A percentile compares a stretch with the other conserved stretches of the same genome.
These are phyloP conservation scores for Aspergillus ochraceus DNA, from an alignment of 2,329 filamentous ascomycete genomes.

Conservation along the genomic window DNA sequence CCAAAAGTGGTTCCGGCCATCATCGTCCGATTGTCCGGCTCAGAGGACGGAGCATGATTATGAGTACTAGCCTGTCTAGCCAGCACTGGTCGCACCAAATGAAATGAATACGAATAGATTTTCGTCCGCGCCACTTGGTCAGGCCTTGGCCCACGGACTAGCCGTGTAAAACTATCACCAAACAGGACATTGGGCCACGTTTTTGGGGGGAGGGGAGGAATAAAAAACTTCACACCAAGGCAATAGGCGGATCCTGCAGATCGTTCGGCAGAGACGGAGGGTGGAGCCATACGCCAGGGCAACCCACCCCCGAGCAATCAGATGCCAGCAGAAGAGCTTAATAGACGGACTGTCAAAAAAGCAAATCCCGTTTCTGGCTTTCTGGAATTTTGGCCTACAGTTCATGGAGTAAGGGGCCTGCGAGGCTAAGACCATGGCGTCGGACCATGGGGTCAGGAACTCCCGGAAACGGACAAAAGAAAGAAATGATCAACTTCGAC, in stretches of 20 bases:
- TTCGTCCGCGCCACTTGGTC: not conserved
- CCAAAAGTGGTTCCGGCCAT: not conserved
- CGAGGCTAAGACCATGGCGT: not conserved
- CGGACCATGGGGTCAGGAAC: not conserved
- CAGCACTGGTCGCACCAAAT: not conserved
- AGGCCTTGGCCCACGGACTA: not conserved
- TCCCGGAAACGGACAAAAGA: not conserved
- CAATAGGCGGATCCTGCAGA: not conserved
- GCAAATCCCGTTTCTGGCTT: not conserved
- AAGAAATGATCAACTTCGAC: not conserved
- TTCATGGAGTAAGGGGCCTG: not conserved
- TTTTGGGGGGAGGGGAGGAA: not conserved
- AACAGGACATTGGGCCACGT: not conserved
- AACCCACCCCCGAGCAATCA: not conserved
- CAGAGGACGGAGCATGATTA: not conserved
- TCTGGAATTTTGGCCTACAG: not conserved
- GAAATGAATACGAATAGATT: not conserved
- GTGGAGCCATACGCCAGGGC: not conserved
- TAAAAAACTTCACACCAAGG: not conserved
- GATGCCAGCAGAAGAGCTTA: not conserved
- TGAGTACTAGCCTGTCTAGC: not conserved
- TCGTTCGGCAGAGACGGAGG: not conserved
- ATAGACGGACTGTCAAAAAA: not conserved
- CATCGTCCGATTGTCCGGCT: not conserved
- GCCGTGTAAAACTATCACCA: not conserved